A percentile compares a stretch with the other conserved stretches of the same genome.
Evolutionary conservation across 2,329 filamentous ascomycete species (phyloP).

Genomic region (Epicoccum sorghinum): DNA sequence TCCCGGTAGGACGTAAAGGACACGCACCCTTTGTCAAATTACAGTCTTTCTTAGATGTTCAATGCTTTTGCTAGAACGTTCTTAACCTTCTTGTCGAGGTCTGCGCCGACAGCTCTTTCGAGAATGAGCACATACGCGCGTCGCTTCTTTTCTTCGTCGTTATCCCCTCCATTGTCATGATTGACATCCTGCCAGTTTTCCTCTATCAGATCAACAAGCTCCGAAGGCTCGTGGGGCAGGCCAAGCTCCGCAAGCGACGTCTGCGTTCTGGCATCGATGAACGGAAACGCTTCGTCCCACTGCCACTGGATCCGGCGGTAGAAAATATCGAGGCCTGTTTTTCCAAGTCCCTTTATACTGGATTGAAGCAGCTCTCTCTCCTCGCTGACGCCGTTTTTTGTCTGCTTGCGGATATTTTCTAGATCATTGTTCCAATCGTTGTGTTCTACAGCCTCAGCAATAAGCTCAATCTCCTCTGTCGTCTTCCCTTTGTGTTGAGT

Average conservation of each 20-base stretch:
- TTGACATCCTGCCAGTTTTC: slow-evolving; percentile 45
- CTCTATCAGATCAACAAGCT: slow-evolving; percentile 44
- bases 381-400: slow-evolving; percentile 25
- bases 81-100: not conserved
- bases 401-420: slow-evolving; percentile 41
- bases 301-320: slow-evolving; percentile 50
- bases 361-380: slow-evolving; percentile 42
- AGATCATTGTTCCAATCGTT: slow-evolving; percentile 28
- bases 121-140: not conserved
- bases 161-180: slow-evolving; percentile 33
- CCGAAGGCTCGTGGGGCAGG: slow-evolving; percentile 36
- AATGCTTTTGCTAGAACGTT: not conserved
- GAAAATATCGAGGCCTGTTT: slow-evolving; percentile 52
- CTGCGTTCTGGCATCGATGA: slow-evolving; percentile 46
- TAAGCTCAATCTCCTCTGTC: slow-evolving; percentile 46
- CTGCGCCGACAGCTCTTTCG: not conserved
- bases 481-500: slow-evolving; percentile 57
- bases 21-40: no score
- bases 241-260: slow-evolving; percentile 36
- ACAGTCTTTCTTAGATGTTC: not conserved
- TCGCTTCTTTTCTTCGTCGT: slow-evolving; percentile 37
- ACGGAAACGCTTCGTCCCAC: slow-evolving; percentile 48
- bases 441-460: slow-evolving; percentile 41
- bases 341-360: slow-evolving; percentile 51
- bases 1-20: no score